Evolutionary conservation across 176 grass and related monocot genomes (phyloP), one percentile per base, ranked within the genome.

Genomic region (Otatea glauca): DNA sequence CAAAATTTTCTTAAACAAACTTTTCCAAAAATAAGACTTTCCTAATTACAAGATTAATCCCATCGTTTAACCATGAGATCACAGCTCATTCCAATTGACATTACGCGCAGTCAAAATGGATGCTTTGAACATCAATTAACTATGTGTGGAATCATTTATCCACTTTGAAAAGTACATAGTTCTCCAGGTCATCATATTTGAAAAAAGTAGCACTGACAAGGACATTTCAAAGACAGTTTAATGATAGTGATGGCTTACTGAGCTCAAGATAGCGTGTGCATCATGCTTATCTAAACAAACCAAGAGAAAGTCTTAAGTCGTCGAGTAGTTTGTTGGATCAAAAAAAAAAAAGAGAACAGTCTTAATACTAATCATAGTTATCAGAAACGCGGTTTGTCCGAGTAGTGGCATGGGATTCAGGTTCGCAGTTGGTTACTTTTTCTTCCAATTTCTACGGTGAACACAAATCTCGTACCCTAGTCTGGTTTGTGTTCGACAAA

Each of bases 111-210:
- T 83, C 69, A 63, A 61, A 37, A n/a, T n/a, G 18, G 21, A 60
- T 47, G 29, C 55, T 50, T 73, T 73, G 81, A 73, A 73, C 51
- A 83, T 73, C 79, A 71, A 43, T 72, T 39, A 70, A 70, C 14
- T 73, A 73, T 15, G 25, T 62, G 68, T 34, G 34, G 38, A 83
- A 47, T 62, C 54, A 72, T 72, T 48, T 34, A 62, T 83, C 10
- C 23, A 72, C 47, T 62, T 83, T 61, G 54, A 62, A 39, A 18
- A 62, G 10, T 13, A 48, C 41, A 59, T 59, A 62, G 68, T 60
- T 48, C 43, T 48, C 16, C 23, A 11, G 62, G 39, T 23, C 54
- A 37, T 37, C 80, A 62, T 5, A 45, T 48, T 73, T 72, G 68
- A 47, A 81, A 60, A 0, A 35, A 49, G 25, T 62, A 48, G 10